Evolutionary conservation across 2,329 filamentous ascomycete genomes (phyloP).

Genomic region (Fusarium torreyae): DNA sequence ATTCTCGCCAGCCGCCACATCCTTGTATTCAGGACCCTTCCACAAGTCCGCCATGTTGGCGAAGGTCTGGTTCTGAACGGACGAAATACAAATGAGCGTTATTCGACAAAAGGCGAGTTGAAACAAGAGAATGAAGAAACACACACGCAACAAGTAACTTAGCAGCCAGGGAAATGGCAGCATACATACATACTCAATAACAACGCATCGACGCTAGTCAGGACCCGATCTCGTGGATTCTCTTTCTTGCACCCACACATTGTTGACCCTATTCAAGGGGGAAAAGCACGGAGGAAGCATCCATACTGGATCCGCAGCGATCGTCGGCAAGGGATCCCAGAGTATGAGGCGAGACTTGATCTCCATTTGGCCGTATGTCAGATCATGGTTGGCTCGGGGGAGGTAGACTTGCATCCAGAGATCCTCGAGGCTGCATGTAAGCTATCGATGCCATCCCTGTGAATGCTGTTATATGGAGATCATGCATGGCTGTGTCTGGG

Average conservation of each 20-base stretch:
- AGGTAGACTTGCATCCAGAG: not conserved
- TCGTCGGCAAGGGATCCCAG: conserved; percentile 29
- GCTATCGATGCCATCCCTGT: conserved; percentile 3
- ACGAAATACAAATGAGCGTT: not conserved
- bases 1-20: conserved; percentile 31
- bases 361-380: not conserved
- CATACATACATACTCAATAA: conserved; percentile 40
- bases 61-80: not conserved
- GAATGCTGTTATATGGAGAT: not conserved
- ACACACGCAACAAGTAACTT: not conserved
- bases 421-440: conserved; percentile 8
- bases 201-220: conserved; percentile 26
- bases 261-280: conserved; percentile 15
- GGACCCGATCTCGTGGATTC: conserved; percentile 21
- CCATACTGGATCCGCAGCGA: conserved; percentile 45
- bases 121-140: not conserved
- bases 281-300: conserved; percentile 33
- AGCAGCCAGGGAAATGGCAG: not conserved
- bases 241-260: not conserved
- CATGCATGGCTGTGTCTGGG: not conserved
- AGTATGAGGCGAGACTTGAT: conserved; percentile 9
- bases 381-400: conserved; percentile 15
- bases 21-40: conserved; percentile 31
- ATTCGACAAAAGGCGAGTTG: not conserved
- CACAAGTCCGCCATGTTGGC: conserved; percentile 40